A percentile compares a stretch with the other conserved stretches of the same genome.
These are phyloP conservation scores for Lepidium didymum DNA, from an alignment of 345 rosid genomes.

Conservation along the genomic window DNA sequence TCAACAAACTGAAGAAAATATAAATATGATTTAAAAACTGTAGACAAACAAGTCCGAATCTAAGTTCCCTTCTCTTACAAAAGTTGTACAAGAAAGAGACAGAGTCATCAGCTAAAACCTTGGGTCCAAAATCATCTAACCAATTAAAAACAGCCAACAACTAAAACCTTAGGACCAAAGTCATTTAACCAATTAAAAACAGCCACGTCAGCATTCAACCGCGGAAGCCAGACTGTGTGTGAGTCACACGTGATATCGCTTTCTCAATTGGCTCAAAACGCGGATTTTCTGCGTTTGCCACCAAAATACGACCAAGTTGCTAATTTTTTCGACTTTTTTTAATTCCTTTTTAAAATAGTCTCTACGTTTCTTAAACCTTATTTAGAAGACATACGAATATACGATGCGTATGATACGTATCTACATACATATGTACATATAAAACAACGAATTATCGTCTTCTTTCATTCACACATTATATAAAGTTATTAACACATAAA, in stretches of 20 bases:
- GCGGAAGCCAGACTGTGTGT: background rate
- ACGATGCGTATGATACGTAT: slow-evolving; percentile 5
- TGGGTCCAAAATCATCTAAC: too few species aligned
- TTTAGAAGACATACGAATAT: slow-evolving; percentile 15
- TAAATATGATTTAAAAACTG: background rate
- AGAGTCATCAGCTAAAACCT: background rate
- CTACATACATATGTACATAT: background rate
- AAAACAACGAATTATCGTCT: background rate
- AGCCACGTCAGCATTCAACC: slow-evolving; percentile 7
- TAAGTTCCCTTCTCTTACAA: background rate
- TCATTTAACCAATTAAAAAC: background rate
- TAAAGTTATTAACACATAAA: background rate
- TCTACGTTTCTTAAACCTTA: slow-evolving; percentile 25
- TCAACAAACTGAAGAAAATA: background rate
- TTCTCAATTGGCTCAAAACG: background rate
- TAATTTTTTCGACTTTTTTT: background rate
- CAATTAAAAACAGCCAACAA: background rate
- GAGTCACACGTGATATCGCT: slow-evolving; percentile 5
- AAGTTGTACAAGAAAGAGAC: background rate
- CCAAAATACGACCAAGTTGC: slow-evolving; percentile 16
- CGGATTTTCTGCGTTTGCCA: slow-evolving; percentile 21
- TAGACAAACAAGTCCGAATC: slow-evolving; percentile 1
- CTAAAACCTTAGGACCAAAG: background rate
- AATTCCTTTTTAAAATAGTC: slow-evolving; percentile 10
- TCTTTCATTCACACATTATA: background rate